Evolutionary conservation across 1,284 basidiomycete genomes (phyloP), one percentile per base, ranked within the genome.

Genomic region (Abortiporus biennis): DNA sequence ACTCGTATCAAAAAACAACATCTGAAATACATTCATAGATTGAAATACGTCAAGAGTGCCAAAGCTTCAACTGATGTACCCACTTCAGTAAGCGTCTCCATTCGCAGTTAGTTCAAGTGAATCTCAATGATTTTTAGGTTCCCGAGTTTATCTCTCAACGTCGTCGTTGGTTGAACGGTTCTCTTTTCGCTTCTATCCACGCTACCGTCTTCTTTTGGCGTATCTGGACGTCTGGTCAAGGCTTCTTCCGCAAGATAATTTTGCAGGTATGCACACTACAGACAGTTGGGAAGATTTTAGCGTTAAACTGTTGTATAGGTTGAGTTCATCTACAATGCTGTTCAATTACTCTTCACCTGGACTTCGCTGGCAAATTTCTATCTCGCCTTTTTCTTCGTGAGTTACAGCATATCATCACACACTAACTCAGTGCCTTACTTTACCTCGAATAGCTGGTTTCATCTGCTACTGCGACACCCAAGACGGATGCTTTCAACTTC

Each of bases 91-190:
- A 44, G 62, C 57, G 8, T 19, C 43, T 40, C 15, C 29, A 15
- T n/a, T n/a, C n/a, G n/a, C n/a, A n/a, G n/a, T n/a, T n/a, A n/a
- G n/a, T n/a, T n/a, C n/a, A n/a, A n/a, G n/a, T n/a, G n/a, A n/a
- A n/a, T n/a, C n/a, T 34, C 25, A 13, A 43, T 21, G 39, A 29
- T 36, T 36, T 46, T 6, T 48, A 78, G 68, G 76, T 89, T 36
- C 77, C 89, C 8, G 91, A 92, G 61, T 92, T 93, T 64, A 93
- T 94, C 55, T 90, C 86, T 2, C 91, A 93, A 58, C 84, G 90
- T 62, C 80, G 89, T 51, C 77, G 91, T 52, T 94, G 91, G 92
- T 63, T 94, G 47, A 94, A 95, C 56, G 92, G 91, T 34, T 89
- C 85, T 6, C 65, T 91, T 11, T 90, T 91, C 55, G 91, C 92